Conservation (phyloP, 352 stramenopile species). For the Phytophthora meadii region DNA sequence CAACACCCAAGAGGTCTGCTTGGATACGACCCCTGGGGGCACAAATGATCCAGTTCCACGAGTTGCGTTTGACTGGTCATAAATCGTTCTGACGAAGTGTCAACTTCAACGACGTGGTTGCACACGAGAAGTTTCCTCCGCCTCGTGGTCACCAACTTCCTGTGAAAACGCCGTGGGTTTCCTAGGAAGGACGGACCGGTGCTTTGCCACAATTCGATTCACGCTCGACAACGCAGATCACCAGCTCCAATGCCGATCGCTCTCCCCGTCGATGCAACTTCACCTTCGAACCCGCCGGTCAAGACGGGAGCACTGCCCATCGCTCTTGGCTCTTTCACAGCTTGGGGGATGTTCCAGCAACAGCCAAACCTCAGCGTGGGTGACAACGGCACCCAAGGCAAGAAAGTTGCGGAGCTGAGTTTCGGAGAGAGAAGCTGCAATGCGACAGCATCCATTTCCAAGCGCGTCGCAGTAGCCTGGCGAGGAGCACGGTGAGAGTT, state of each 20-base stretch:
- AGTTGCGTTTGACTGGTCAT: neutral
- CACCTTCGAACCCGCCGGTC: neutral
- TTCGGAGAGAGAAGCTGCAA: conserved; percentile 16
- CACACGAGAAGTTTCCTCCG: conserved; percentile 16
- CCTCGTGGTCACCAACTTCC: neutral
- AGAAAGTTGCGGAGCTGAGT: conserved; percentile 21
- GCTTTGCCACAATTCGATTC: conserved; percentile 22
- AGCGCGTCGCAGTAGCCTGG: conserved; percentile 14
- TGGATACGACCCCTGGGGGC: conserved; percentile 9
- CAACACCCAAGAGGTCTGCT: conserved; percentile 5
- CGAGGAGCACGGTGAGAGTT: conserved; percentile 23
- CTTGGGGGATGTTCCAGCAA: conserved; percentile 19
- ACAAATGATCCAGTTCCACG: neutral
- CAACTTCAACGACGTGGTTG: conserved; percentile 19
- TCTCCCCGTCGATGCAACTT: conserved; percentile 1
- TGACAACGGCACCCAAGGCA: neutral
- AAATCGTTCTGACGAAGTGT: neutral
- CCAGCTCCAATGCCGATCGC: conserved; percentile 3
- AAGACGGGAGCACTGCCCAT: conserved; percentile 2
- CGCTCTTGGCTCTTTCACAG: conserved; percentile 5
- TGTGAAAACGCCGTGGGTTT: neutral
- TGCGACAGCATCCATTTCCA: neutral
- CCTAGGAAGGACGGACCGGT: neutral
- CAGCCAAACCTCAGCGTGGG: conserved; percentile 5
- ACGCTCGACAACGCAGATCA: conserved; percentile 3